Evolutionary conservation across 306 rosid genomes (phyloP).

Genomic region (Myrica gale): DNA sequence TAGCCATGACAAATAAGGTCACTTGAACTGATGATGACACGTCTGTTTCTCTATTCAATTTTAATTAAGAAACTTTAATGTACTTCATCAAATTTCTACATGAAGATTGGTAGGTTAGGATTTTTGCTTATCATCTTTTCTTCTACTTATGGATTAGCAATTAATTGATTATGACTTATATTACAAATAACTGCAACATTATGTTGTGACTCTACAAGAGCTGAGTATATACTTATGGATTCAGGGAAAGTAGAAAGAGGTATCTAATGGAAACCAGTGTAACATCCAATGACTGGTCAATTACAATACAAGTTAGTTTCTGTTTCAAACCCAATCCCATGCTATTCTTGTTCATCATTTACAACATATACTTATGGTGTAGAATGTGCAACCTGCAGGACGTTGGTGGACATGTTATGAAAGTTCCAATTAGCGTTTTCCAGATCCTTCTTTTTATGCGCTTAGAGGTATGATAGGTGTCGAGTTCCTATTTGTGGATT

Average conservation of each 20-base stretch:
- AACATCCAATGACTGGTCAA: background rate
- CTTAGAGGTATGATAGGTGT: conserved; percentile 57
- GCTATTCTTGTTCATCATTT: too few relatives aligned
- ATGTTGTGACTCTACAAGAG: background rate
- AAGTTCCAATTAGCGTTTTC: conserved; percentile 69
- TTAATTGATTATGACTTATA: background rate
- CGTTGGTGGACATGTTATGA: conserved; percentile 89
- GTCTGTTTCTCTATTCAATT: background rate
- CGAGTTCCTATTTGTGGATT: background rate
- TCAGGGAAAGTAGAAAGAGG: background rate
- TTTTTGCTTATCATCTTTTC: conserved; percentile 11
- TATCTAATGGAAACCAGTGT: background rate
- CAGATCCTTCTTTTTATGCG: conserved; percentile 78
- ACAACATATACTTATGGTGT: too few relatives aligned
- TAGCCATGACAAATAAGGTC: background rate
- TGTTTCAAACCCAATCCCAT: background rate
- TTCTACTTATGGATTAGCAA: background rate
- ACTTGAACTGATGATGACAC: background rate
- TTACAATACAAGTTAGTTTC: background rate
- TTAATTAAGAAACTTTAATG: background rate
- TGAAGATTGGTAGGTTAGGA: conserved; percentile 13
- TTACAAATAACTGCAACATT: background rate
- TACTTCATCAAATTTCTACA: background rate
- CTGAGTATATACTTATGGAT: background rate
- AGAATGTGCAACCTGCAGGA: conserved; percentile 70